Evolutionary conservation across 805 yeast genomes (phyloP).

Genomic region (Jamesozyma lodderae): DNA sequence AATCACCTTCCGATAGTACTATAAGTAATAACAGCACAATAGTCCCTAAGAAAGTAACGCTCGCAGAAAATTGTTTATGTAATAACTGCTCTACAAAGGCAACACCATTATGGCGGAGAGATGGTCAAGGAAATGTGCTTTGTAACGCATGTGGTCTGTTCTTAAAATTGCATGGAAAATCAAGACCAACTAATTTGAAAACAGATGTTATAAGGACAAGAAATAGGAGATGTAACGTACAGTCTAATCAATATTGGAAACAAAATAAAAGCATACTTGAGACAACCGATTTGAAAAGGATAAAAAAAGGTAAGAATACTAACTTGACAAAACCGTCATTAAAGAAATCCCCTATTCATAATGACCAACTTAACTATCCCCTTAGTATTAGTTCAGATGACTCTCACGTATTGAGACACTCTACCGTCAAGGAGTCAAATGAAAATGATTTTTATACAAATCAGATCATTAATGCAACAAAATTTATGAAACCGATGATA

Average conservation of each 20-base stretch:
- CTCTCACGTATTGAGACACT: too few species aligned
- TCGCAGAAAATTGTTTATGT: conserved; percentile 45
- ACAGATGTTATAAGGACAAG: conserved; percentile 88
- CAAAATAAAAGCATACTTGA: not conserved
- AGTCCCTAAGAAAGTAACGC: not conserved
- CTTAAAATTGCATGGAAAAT: conserved; percentile 79
- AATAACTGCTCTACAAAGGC: conserved; percentile 84
- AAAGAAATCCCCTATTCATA: too few species aligned
- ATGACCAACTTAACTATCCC: too few species aligned
- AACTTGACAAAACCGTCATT: too few species aligned
- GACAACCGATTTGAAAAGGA: not conserved
- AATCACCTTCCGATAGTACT: too few species aligned
- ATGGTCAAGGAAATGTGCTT: conserved; percentile 77
- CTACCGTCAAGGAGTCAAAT: not conserved
- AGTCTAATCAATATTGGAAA: not conserved
- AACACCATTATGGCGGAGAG: conserved; percentile 91
- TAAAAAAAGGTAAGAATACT: conserved; percentile 18
- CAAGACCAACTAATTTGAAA: conserved; percentile 81
- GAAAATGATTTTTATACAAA: not conserved
- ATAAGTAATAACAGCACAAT: not conserved
- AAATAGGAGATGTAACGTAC: conserved; percentile 42
- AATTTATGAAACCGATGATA: conserved; percentile 4
- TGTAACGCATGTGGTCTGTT: conserved; percentile 93
- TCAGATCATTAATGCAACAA: conserved; percentile 3
- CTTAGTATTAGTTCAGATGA: too few species aligned